A percentile compares a stretch with the other conserved stretches of the same genome.
Evolutionary conservation across 1,284 basidiomycete species (phyloP).

Genomic region (Tranzscheliella williamsii): DNA sequence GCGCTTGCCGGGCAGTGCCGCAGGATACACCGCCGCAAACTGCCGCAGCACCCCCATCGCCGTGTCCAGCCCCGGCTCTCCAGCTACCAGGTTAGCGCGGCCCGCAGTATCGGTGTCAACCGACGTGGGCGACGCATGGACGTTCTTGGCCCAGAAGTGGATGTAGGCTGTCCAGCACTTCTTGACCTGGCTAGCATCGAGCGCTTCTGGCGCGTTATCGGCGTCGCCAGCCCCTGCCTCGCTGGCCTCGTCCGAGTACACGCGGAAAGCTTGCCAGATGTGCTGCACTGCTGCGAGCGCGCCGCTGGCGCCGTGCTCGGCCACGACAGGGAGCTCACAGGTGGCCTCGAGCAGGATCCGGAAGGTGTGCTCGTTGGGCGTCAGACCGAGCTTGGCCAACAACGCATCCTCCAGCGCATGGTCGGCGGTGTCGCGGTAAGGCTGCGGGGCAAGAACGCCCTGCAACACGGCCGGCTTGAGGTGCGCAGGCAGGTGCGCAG

Average conservation of each 20-base stretch:
- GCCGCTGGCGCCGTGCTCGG: background rate
- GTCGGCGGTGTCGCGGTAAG: background rate
- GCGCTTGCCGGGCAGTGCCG: too few relatives aligned
- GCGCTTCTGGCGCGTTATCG: too few relatives aligned
- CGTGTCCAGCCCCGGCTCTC: slow-evolving; percentile 4
- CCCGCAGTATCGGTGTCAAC: too few relatives aligned
- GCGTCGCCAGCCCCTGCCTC: too few relatives aligned
- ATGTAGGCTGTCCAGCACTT: slow-evolving; percentile 38
- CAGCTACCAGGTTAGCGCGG: too few relatives aligned
- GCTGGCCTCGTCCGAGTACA: too few relatives aligned
- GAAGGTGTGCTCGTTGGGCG: slow-evolving; percentile 44
- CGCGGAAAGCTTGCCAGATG: too few relatives aligned
- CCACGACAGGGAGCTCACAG: background rate
- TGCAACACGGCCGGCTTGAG: slow-evolving; percentile 1
- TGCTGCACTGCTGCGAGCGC: too few relatives aligned
- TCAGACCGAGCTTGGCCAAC: slow-evolving; percentile 26
- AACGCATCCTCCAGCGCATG: slow-evolving; percentile 15
- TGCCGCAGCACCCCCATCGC: slow-evolving; percentile 1
- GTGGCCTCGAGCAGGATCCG: slow-evolving; percentile 33
- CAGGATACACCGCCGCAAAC: slow-evolving; percentile 15
- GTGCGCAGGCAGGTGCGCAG: slow-evolving; percentile 55
- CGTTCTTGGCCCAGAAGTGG: slow-evolving; percentile 34
- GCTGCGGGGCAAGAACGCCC: background rate
- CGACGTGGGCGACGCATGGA: too few relatives aligned
- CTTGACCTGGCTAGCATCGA: slow-evolving; percentile 19